A percentile compares a stretch with the other conserved stretches of the same genome.
These are phyloP conservation scores for Coemansia sp. DNA, from an alignment of 192 early-diverging fungal species.

Conservation along the genomic window DNA sequence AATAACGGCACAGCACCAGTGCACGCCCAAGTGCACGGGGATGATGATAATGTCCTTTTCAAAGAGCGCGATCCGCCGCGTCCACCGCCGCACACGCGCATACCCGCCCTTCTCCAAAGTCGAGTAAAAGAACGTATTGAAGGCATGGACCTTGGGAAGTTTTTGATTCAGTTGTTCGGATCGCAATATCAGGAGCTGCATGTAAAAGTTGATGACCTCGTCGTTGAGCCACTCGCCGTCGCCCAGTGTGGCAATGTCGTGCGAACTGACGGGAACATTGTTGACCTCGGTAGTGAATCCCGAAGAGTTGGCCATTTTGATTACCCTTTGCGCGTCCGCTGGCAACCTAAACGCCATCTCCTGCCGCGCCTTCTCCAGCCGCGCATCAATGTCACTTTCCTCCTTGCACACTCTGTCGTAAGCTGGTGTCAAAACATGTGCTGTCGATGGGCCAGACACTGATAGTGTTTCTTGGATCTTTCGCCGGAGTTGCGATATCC, in stretches of 20 bases:
- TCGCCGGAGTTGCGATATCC: slow-evolving; percentile 41
- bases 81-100: slow-evolving; percentile 74
- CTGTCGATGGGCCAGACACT: not conserved
- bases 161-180: slow-evolving; percentile 27
- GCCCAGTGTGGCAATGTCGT: slow-evolving; percentile 72
- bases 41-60: slow-evolving; percentile 74
- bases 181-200: slow-evolving; percentile 72
- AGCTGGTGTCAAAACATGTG: slow-evolving; percentile 23
- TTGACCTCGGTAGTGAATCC: slow-evolving; percentile 35
- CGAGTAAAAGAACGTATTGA: slow-evolving; percentile 91
- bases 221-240: slow-evolving; percentile 90
- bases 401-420: slow-evolving; percentile 32
- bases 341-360: slow-evolving; percentile 26
- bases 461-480: slow-evolving; percentile 43
- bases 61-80: slow-evolving; percentile 69
- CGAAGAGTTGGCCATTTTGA: slow-evolving; percentile 8
- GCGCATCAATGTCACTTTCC: slow-evolving; percentile 28
- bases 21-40: slow-evolving; percentile 79
- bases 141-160: slow-evolving; percentile 75
- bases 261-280: slow-evolving; percentile 60
- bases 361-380: slow-evolving; percentile 24
- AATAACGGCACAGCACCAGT: slow-evolving; percentile 73
- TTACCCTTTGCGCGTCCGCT: slow-evolving; percentile 19
- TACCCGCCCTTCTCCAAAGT: slow-evolving; percentile 72
- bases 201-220: slow-evolving; percentile 95